phyloP scores from a whole-genome alignment of 768 basidiomycete species.

The Pleurotus sapidus region DNA sequence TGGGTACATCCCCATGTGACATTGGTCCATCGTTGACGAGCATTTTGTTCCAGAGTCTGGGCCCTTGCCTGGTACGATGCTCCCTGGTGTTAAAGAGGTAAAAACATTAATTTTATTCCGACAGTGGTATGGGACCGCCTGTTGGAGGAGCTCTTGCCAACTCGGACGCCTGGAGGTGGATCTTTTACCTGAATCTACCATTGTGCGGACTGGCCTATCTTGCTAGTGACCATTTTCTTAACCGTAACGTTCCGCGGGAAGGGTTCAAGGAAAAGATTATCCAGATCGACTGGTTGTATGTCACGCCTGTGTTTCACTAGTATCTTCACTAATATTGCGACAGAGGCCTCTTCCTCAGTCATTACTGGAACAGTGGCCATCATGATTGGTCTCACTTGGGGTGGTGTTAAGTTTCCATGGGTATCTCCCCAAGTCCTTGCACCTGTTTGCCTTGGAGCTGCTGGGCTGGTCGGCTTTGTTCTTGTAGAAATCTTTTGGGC shows the following conservation, averaged over 20 bases:
- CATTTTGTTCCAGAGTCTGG: too few relatives aligned
- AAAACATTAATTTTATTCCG: too few relatives aligned
- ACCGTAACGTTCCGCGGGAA: conserved; percentile 30
- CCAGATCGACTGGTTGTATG: conserved; percentile 44
- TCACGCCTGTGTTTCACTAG: too few relatives aligned
- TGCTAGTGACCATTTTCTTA: conserved; percentile 26
- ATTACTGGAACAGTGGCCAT: conserved; percentile 29
- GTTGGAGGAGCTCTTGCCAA: conserved; percentile 32
- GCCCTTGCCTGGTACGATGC: too few relatives aligned
- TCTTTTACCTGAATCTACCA: conserved; percentile 43
- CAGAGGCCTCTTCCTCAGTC: conserved; percentile 36
- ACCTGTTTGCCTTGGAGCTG: conserved; percentile 39
- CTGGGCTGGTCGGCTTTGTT: conserved; percentile 34
- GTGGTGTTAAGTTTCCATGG: conserved; percentile 43
- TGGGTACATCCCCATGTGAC: too few relatives aligned
- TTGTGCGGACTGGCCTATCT: conserved; percentile 26
- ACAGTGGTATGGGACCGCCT: conserved; percentile 29
- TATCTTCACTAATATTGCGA: too few relatives aligned
- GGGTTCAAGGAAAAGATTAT: conserved; percentile 29
- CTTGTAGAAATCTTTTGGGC: conserved; percentile 33
- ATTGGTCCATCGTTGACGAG: too few relatives aligned
- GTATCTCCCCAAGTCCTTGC: conserved; percentile 32
- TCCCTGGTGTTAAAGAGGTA: too few relatives aligned
- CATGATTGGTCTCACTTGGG: conserved; percentile 48
- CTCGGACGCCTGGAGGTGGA: conserved; percentile 33